A percentile compares a stretch with the other conserved stretches of the same genome.
phyloP scores from a whole-genome alignment of 306 rosid genomes.

The Heteromeles arbutifolia region DNA sequence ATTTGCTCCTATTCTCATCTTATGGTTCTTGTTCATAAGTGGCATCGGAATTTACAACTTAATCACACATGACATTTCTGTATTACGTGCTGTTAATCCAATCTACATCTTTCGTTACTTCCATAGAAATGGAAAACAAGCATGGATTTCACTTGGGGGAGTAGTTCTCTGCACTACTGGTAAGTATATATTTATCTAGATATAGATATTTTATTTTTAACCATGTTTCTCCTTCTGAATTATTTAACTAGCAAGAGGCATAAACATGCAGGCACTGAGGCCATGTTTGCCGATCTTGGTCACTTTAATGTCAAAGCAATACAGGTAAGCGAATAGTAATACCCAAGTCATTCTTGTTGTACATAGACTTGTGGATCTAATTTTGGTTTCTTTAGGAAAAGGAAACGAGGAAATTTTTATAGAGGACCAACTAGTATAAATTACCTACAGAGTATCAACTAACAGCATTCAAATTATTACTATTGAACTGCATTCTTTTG shows the following conservation, averaged over 20 bases:
- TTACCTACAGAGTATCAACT: too few relatives aligned
- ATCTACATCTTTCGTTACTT: slow-evolving; percentile 31
- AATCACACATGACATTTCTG: slow-evolving; percentile 35
- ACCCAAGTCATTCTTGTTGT: too few relatives aligned
- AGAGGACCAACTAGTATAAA: too few relatives aligned
- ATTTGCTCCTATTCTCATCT: slow-evolving; percentile 37
- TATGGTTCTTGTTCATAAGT: slow-evolving; percentile 49
- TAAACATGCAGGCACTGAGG: slow-evolving; percentile 48
- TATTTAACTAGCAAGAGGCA: neutral
- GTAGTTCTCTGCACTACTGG: slow-evolving; percentile 53
- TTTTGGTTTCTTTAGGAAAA: neutral
- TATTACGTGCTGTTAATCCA: slow-evolving; percentile 49
- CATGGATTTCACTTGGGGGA: slow-evolving; percentile 57
- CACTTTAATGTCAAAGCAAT: slow-evolving; percentile 62
- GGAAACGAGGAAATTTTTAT: too few relatives aligned
- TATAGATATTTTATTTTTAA: too few relatives aligned
- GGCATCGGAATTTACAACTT: slow-evolving; percentile 51
- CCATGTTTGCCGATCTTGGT: slow-evolving; percentile 94
- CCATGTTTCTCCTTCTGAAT: neutral
- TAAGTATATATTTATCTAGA: neutral
- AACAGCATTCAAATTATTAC: too few relatives aligned
- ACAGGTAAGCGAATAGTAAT: slow-evolving; percentile 40
- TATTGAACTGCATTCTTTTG: too few relatives aligned
- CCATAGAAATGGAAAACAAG: slow-evolving; percentile 37
- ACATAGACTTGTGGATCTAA: neutral